Base-by-base conservation (phyloP, 2,329 filamentous ascomycete genomes). In the Aspergillus pseudoterreus region DNA sequence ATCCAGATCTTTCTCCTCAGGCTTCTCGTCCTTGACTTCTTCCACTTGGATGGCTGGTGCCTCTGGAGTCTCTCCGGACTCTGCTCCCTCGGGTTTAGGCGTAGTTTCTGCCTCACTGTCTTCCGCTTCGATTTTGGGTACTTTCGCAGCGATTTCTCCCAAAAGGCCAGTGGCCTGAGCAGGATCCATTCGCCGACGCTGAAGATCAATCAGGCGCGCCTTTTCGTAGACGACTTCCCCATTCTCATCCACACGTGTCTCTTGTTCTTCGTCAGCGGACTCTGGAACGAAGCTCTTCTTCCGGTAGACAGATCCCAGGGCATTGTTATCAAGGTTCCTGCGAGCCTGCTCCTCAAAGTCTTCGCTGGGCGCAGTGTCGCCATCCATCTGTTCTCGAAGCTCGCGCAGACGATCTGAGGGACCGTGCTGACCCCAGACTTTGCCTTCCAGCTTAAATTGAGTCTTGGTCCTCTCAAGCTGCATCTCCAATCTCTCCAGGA, bases 391-490 rank as follows among this genome's bases (percentile, higher is more conserved):
- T 72, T 97, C 92, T 52, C 94, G 87, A 45, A 97, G 79, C 58
- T 95, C 92, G 58, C 94, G 87, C 52, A 99, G 78, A 63, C 92
- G 86, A 73, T 99, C 94, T 42, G 91, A 96, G 11, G 94, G 92
- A 33, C 90, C 90, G 57, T 87, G 81, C 56, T 95, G 88, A 56
- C 86, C 86, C 88, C 92, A 96, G 8, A 90, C 85, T 69, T 90
- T 90, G 60, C 94, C 94, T 72, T 97, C 94, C 30, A 99, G 83
- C 73, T 96, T 96, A 73, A 90, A 96, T 68, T 97, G 92, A 1
- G 94, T 97, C 81, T 97, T 97, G 58, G 96, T 92, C 57, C 94
- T 82, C 75, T 97, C 92, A 39, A 99, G 83, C 73, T 97, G 94
- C 78, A 90, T 95, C 71, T 96, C 92, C 51, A 99, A 80, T 48